A percentile compares a stretch with the other conserved stretches of the same genome.
phyloP scores from a whole-genome alignment of 1,139 yeast species.

The Blastobotrys buckinghamii region DNA sequence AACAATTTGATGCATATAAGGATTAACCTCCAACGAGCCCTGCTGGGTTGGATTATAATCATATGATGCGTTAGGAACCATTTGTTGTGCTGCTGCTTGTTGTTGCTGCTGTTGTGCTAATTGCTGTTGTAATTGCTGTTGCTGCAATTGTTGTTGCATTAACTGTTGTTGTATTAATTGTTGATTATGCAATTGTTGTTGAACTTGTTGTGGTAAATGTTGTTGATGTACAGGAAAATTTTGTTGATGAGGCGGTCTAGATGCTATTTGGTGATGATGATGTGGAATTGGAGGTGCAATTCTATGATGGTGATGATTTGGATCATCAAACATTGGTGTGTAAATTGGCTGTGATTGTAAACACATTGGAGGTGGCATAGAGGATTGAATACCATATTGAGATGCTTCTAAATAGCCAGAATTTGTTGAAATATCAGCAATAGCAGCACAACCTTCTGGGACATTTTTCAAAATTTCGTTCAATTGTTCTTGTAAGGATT shows the following conservation, averaged over 20 bases:
- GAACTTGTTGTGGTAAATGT: neutral
- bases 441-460: slow-evolving; percentile 30
- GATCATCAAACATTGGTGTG: slow-evolving; percentile 1
- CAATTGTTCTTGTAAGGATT: slow-evolving; percentile 37
- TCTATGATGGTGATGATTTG: neutral
- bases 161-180: slow-evolving; percentile 6
- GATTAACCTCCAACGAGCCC: neutral
- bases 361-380: slow-evolving; percentile 4
- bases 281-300: neutral
- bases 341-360: slow-evolving; percentile 3
- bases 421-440: slow-evolving; percentile 30
- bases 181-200: slow-evolving; percentile 3
- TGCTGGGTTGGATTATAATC: neutral
- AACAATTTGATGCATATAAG: slow-evolving; percentile 8
- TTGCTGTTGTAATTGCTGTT: slow-evolving; percentile 10
- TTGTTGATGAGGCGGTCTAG: slow-evolving; percentile 4
- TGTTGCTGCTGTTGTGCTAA: neutral
- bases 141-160: slow-evolving; percentile 6
- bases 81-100: neutral
- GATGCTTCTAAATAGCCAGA: slow-evolving; percentile 11
- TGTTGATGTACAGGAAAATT: slow-evolving; percentile 2
- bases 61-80: neutral
- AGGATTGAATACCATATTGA: neutral
- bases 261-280: neutral
- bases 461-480: slow-evolving; percentile 27